Evolutionary conservation across 768 basidiomycete genomes (phyloP), one percentile per base, ranked within the genome.

Genomic region (Russula sp.): DNA sequence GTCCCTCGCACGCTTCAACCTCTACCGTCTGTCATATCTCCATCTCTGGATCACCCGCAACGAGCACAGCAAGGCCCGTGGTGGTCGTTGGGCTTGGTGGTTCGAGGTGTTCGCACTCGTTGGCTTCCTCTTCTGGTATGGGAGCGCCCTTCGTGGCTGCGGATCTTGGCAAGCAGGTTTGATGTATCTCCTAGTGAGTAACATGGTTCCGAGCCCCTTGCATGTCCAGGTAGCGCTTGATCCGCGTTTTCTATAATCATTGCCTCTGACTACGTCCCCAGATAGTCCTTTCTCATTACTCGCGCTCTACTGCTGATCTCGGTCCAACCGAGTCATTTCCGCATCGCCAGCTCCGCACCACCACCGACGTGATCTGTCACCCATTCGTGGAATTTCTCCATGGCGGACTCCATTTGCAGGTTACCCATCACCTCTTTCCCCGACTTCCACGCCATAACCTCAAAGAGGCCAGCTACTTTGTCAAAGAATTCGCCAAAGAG

Each of bases 241-340:
- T 16, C 18, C 20, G 47, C 56, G 22, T 48, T 65, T 45, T 59
- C 50, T 14, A 29, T 46, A 5, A 32, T 48, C 54, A 10, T 49
- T 48, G 3, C 22, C 63, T 16, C 53, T 35, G 35, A 56, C 39
- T 35, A 9, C 32, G n/a, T 5, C 35, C 29, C 18, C 67, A 88
- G 87, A 98, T 99, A 68, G 95, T 98, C 1, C 83, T 98, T 32
- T 99, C 97, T 8, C 97, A 99, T 77, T 99, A 95, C 72, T 88
- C 92, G 52, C 93, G 94, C 78, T 93, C 96, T 13, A 95, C 94
- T 2, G 87, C 78, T 9, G 96, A 98, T 70, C 78, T 98, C 20
- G 95, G 95, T 13, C 91, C 92, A 1, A 75, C 77, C 34, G 97
- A 99, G 71, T 95, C 93, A 0, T 98, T 98, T 77, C 83, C 88